These are phyloP conservation scores for Pseudogymnoascus sp. DNA, from an alignment of 2,329 filamentous ascomycete species.

Conservation along the genomic window DNA sequence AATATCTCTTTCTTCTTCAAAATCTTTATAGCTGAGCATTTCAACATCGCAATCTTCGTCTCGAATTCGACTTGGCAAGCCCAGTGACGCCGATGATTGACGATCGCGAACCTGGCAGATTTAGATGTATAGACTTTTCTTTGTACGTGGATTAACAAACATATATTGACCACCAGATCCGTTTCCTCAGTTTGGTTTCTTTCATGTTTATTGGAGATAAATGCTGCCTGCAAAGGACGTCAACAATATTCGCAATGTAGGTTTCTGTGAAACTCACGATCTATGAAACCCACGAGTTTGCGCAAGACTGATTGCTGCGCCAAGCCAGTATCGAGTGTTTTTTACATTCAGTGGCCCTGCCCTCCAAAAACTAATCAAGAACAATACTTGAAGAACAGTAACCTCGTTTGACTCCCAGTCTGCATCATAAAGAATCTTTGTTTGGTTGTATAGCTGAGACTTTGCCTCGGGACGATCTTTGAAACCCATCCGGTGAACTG, in stretches of 20 bases:
- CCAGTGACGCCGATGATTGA: constrained; percentile 38
- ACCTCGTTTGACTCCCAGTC: constrained; percentile 45
- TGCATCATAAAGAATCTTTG: constrained; percentile 44
- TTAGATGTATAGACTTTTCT: not conserved
- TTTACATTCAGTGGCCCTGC: constrained; percentile 41
- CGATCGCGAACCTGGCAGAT: constrained; percentile 28
- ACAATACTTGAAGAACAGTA: constrained; percentile 42
- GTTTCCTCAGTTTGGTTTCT: constrained; percentile 13
- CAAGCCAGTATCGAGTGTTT: constrained; percentile 43
- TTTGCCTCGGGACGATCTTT: constrained; percentile 42
- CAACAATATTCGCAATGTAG: not conserved
- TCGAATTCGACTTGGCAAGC: constrained; percentile 39
- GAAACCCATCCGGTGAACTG: constrained; percentile 39
- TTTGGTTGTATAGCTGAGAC: constrained; percentile 41
- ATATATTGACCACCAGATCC: not conserved
- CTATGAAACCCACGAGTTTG: constrained; percentile 42
- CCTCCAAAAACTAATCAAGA: constrained; percentile 49
- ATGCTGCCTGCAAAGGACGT: not conserved
- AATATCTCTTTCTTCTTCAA: constrained; percentile 28
- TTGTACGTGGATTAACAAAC: not conserved
- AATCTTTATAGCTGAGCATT: constrained; percentile 31
- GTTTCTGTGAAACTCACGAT: constrained; percentile 19
- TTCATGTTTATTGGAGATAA: constrained; percentile 7
- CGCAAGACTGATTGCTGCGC: constrained; percentile 42
- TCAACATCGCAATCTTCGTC: constrained; percentile 42